Evolutionary conservation across 2,329 filamentous ascomycete species (phyloP), one percentile per base, ranked within the genome.

Genomic region (Magnaporthiopsis incrustans): DNA sequence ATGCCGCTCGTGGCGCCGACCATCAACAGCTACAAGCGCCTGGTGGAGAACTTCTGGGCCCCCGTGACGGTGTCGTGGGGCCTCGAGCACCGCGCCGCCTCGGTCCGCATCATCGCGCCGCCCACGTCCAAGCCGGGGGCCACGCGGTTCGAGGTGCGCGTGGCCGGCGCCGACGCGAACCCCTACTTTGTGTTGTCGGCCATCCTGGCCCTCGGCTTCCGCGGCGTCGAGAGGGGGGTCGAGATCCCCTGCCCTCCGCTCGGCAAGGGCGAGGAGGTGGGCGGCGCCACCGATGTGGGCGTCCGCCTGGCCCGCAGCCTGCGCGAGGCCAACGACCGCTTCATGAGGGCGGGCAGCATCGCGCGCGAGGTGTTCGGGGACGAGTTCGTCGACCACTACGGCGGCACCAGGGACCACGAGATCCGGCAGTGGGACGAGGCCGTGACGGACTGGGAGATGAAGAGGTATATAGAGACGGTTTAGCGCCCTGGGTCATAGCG

Each of bases 1-100:
- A 99, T 99, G 95, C 95, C 95, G 0, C 81, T 98, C 65, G 82
- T 99, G 15, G 95, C 94, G 0, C 95, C 95, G 0, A 99, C 92
- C 1, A 85, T 99, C 72, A 99, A 99, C 82, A 96, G 91, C 67
- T 99, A 99, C 82, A 99, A 99, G 79, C 89, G 95, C 4, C 84
- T 99, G 0, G 95, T 99, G 2, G 95, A 99, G 80, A 98, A 98
- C 78, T 98, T 97, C 78, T 99, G 95, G 95, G 95, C 95, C 0
- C 95, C 95, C 0, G 95, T 99, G 7, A 97, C 94, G 0, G 95
- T 98, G 0, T 97, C 92, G 0, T 99, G 95, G 95, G 95, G 95
- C 0, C 79, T 97, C 6, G 95, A 98, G 77, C 94, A 99, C 75
- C 91, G 95, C 66, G 93, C 92, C 6, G 94, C 95, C 0, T 96